A percentile compares a stretch with the other conserved stretches of the same genome.
Evolutionary conservation across 2,329 filamentous ascomycete species (phyloP).

Genomic region (Botryotinia globosa): DNA sequence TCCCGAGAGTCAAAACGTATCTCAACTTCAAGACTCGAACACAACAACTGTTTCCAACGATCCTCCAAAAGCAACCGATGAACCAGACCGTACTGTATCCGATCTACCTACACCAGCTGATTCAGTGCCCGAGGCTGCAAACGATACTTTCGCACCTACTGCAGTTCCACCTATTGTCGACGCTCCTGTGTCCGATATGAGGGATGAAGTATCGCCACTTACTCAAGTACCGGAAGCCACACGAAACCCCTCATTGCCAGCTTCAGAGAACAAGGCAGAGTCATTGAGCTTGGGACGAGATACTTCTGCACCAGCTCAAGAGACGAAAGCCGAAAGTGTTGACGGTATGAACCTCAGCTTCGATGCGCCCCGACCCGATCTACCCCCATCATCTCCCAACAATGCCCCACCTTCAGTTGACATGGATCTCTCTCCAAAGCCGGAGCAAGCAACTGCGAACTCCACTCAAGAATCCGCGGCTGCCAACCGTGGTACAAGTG

Average conservation of each 20-base stretch:
- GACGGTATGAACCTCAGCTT: slow-evolving; percentile 19
- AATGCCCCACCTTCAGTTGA: slow-evolving; percentile 13
- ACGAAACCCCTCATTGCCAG: slow-evolving; percentile 5
- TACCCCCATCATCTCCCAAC: slow-evolving; percentile 18
- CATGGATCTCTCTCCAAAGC: slow-evolving; percentile 5
- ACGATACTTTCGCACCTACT: slow-evolving; percentile 30
- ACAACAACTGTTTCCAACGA: slow-evolving; percentile 23
- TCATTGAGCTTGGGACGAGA: background rate
- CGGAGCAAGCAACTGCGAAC: background rate
- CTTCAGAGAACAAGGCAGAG: slow-evolving; percentile 7
- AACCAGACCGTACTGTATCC: slow-evolving; percentile 9
- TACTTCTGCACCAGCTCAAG: background rate
- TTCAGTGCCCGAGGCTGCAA: slow-evolving; percentile 29
- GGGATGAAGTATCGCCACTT: slow-evolving; percentile 27
- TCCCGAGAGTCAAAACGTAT: slow-evolving; percentile 6
- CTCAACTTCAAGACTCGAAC: slow-evolving; percentile 22
- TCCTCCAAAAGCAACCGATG: background rate
- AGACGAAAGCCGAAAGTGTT: background rate
- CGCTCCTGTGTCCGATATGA: slow-evolving; percentile 36
- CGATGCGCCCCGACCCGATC: slow-evolving; percentile 13
- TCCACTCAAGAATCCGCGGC: background rate
- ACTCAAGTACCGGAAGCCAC: slow-evolving; percentile 17
- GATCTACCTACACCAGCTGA: slow-evolving; percentile 24
- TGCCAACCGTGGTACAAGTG: slow-evolving; percentile 21
- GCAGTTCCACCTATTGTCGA: slow-evolving; percentile 37